phyloP scores from a whole-genome alignment of 129 eudicot species.

The Centaurea solstitialis region DNA sequence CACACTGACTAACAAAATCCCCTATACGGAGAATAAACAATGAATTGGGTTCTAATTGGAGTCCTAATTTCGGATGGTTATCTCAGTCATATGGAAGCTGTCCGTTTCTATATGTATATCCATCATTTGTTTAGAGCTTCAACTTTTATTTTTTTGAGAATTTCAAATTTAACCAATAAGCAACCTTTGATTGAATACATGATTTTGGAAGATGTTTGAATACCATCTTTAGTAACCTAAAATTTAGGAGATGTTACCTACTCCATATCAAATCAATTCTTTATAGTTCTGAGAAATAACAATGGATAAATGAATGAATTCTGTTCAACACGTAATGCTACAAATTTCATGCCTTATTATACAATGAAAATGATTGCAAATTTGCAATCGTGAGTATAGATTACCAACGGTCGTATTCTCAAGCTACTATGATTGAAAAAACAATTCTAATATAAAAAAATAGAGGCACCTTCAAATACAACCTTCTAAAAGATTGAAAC shows the following conservation, averaged over 20 bases:
- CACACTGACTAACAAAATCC: not conserved
- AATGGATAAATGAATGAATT: not conserved
- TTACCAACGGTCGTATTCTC: not conserved
- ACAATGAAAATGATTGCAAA: not conserved
- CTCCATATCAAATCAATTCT: constrained; percentile 2
- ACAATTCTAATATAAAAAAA: too few relatives aligned
- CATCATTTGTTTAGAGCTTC: not conserved
- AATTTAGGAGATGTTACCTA: too few relatives aligned
- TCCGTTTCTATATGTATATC: not conserved
- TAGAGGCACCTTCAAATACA: too few relatives aligned
- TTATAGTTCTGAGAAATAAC: not conserved
- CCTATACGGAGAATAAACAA: not conserved
- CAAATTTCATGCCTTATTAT: constrained; percentile 8
- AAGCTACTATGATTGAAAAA: not conserved
- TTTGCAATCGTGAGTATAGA: not conserved
- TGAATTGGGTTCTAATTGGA: not conserved
- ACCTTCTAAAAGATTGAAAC: too few relatives aligned
- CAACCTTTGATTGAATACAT: not conserved
- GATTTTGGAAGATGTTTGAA: not conserved
- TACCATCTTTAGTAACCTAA: too few relatives aligned
- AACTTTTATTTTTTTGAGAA: too few relatives aligned
- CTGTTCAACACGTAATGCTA: not conserved
- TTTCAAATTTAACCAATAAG: not conserved
- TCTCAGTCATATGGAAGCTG: not conserved
- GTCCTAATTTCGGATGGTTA: not conserved